Evolutionary conservation across 2,329 filamentous ascomycete genomes (phyloP), one percentile per base, ranked within the genome.

Genomic region (Xylaria sp.): DNA sequence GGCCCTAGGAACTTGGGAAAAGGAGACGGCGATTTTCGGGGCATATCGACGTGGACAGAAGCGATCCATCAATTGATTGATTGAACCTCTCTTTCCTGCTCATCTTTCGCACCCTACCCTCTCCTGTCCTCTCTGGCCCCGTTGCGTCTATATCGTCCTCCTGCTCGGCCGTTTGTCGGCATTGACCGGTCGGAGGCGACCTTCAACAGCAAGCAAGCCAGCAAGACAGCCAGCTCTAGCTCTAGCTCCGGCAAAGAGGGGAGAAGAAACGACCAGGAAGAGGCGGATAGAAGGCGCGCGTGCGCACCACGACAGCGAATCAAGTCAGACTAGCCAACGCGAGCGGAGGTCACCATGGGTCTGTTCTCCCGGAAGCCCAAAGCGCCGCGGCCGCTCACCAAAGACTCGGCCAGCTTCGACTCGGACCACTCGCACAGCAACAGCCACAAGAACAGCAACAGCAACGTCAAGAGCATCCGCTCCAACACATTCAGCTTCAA

Each of bases 301-400:
- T n/a, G 25, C 54, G 15, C 9, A 25, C 15, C 32, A 55, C 55
- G 18, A 55, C 34, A 59, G 37, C 39, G 62, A 58, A 58, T n/a
- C 58, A 58, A 25, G 34, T 2, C 50, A 28, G 34, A 50, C 28
- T 39, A 63, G 59, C 10, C 48, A 23, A 39, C 20, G 44, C 50
- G 25, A 41, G 44, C 32, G 3, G 18, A 61, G 9, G 23, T n/a
- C 64, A 72, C 66, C 56, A 89, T 89, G 87, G 86, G 87, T 74
- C 75, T 89, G 72, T 89, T 89, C 77, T 87, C 86, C 44, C 82
- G 86, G 69, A 87, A 84, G 76, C 82, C 87, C 73, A 87, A 85
- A 81, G 78, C 83, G 74, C 83, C 87, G 73, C 86, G 84, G 81
- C 80, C 82, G 63, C 71, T 74, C 63, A 74, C 70, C 63, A 85